Conservation (phyloP, 1,284 basidiomycete genomes). For the Fistulinella cinereoalba region DNA sequence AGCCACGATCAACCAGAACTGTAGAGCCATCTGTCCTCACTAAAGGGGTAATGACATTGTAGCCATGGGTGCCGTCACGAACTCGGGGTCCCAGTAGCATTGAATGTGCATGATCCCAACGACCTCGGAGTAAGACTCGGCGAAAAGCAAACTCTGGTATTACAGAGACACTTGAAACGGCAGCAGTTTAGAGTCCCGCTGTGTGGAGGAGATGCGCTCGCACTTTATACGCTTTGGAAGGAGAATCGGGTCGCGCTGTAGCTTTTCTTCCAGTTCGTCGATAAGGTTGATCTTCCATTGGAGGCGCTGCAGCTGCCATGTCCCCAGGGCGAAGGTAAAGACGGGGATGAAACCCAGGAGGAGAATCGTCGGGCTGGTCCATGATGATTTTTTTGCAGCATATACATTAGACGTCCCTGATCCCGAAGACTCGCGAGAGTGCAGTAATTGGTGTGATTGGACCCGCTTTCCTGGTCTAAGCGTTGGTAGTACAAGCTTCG, state of each 20-base stretch:
- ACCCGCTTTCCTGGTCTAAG: slow-evolving; percentile 7
- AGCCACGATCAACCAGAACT: slow-evolving; percentile 91
- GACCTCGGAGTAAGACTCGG: slow-evolving; percentile 76
- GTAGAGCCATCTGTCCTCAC: slow-evolving; percentile 72
- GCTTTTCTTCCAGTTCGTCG: slow-evolving; percentile 91
- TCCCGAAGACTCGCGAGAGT: slow-evolving; percentile 13
- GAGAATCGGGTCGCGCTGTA: slow-evolving; percentile 74
- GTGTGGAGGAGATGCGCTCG: slow-evolving; percentile 30
- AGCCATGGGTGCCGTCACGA: slow-evolving; percentile 83
- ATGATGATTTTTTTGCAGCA: slow-evolving; percentile 53
- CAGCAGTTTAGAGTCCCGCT: slow-evolving; percentile 12
- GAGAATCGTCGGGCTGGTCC: slow-evolving; percentile 71
- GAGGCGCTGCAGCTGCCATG: slow-evolving; percentile 90
- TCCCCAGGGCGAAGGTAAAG: slow-evolving; percentile 88
- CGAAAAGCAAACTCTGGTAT: slow-evolving; percentile 87
- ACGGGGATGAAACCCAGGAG: slow-evolving; percentile 86
- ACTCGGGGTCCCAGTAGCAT: slow-evolving; percentile 87
- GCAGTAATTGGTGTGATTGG: slow-evolving; percentile 13
- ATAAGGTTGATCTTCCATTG: slow-evolving; percentile 96
- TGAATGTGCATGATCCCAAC: slow-evolving; percentile 72
- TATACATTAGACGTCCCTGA: slow-evolving; percentile 34
- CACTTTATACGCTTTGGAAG: slow-evolving; percentile 90
- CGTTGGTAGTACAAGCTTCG: slow-evolving; percentile 3
- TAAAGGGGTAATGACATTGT: slow-evolving; percentile 85
- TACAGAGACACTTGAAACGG: slow-evolving; percentile 51